phyloP scores from a whole-genome alignment of 768 basidiomycete species.

The Podaxis carcinomalis region DNA sequence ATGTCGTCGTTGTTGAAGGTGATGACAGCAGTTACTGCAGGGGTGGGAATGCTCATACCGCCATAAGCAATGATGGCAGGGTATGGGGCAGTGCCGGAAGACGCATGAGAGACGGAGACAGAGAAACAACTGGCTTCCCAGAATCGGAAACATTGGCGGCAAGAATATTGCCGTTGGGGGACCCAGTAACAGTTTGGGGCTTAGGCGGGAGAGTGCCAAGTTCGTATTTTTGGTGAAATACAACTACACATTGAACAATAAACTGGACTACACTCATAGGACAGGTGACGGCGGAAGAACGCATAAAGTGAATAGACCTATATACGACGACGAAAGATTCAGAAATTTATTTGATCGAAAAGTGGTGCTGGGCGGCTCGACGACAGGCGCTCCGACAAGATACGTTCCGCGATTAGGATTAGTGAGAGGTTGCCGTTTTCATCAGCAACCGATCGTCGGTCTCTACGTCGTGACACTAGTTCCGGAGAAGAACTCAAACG shows the following conservation, averaged over 20 bases:
- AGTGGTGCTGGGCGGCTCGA: too few relatives aligned
- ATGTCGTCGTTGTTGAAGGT: conserved; percentile 52
- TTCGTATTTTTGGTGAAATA: conserved; percentile 36
- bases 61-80: conserved; percentile 51
- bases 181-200: conserved; percentile 36
- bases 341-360: too few relatives aligned
- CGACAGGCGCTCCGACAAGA: too few relatives aligned
- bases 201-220: conserved; percentile 42
- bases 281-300: too few relatives aligned
- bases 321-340: too few relatives aligned
- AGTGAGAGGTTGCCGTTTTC: too few relatives aligned
- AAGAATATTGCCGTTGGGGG: conserved; percentile 32
- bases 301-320: too few relatives aligned
- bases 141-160: conserved; percentile 42
- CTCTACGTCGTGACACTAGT: conserved; percentile 18
- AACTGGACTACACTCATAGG: too few relatives aligned
- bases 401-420: too few relatives aligned
- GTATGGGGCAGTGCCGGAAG: conserved; percentile 39
- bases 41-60: conserved; percentile 35
- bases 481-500: conserved; percentile 45
- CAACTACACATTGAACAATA: too few relatives aligned
- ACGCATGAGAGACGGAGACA: conserved; percentile 39
- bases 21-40: conserved; percentile 38
- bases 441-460: too few relatives aligned
- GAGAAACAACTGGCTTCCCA: conserved; percentile 47